A percentile compares a stretch with the other conserved stretches of the same genome.
Evolutionary conservation across 257 asterid genomes (phyloP).

Genomic region (Plectranthus barbatus): DNA sequence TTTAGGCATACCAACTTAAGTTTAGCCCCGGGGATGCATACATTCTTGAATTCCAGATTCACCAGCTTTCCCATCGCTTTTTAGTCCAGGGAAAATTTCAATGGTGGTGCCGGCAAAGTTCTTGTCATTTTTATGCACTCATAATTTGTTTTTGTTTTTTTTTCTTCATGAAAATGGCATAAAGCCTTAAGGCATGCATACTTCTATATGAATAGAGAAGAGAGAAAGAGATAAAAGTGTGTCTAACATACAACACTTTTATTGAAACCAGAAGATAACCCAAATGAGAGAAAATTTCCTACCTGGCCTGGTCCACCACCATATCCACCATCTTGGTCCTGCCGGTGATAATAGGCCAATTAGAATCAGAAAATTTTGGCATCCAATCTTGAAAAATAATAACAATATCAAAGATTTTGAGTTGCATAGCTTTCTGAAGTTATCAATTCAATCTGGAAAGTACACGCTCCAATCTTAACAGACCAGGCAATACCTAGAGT

Average conservation of each 20-base stretch:
- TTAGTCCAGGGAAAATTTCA: neutral
- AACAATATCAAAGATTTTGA: neutral
- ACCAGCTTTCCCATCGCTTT: neutral
- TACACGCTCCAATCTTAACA: neutral
- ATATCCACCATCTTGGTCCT: conserved; percentile 93
- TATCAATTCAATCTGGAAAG: neutral
- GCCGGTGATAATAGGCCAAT: conserved; percentile 16
- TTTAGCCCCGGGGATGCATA: neutral
- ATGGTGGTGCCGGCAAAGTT: neutral
- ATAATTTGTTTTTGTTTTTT: too few relatives aligned
- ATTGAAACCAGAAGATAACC: neutral
- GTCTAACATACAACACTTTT: too few relatives aligned
- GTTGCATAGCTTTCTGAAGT: neutral
- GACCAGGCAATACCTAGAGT: neutral
- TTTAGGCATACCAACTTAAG: neutral
- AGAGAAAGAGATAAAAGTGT: too few relatives aligned
- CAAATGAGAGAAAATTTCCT: conserved; percentile 10
- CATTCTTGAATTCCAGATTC: neutral
- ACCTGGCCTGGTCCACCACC: conserved; percentile 99
- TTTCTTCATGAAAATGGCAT: neutral
- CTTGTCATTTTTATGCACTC: neutral
- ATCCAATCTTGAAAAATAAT: neutral
- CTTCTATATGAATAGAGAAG: neutral
- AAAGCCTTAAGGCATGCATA: neutral
- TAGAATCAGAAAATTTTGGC: neutral